Evolutionary conservation across 169 alveolate genomes (phyloP), one percentile per base, ranked within the genome.

Genomic region (Toxoplasma gondii): DNA sequence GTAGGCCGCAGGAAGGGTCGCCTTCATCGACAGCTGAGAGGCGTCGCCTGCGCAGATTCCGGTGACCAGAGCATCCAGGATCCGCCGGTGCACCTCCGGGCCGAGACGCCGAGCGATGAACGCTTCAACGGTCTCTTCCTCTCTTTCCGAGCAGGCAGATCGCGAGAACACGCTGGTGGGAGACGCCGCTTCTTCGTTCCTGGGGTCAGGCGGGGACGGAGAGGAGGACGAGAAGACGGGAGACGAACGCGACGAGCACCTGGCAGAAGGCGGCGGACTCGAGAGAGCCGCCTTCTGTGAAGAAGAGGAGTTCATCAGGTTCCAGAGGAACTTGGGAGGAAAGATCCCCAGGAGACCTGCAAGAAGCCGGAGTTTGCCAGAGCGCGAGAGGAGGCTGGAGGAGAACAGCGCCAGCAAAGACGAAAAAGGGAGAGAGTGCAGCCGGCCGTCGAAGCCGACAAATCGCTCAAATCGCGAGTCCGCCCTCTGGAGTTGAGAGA

Each of bases 41-140:
- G 91, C 64, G 64, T 64, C 86, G 22, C 74, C 84, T 0, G 94
- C 94, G 41, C 87, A 92, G 39, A 92, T 43, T 19, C 94, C 94
- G 5, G 90, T 54, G 34, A 84, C 88, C 70, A 92, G 54, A 2
- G 86, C 82, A 9, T 69, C 91, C 10, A 45, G 81, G 0, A 92
- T 53, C 29, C 64, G n/a, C 58, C 24, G 9, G 31, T 82, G 91
- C 64, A 84, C n/a, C 64, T 92, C 94, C n/a, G 43, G 29, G 0
- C 94, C 94, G 31, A 92, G 83, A 38, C 90, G 90, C 53, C 90
- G 53, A 17, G 53, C 2, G 27, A 82, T 49, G 64, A 82, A 82
- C 31, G 4, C 90, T 12, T 44, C 69, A 4, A 82, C 67, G 67
- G 69, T 39, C 64, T 82, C 90, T 38, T 82, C 90, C 36, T 19